phyloP scores from a whole-genome alignment of 2,329 filamentous ascomycete species.

The Neospermospora avenae region DNA sequence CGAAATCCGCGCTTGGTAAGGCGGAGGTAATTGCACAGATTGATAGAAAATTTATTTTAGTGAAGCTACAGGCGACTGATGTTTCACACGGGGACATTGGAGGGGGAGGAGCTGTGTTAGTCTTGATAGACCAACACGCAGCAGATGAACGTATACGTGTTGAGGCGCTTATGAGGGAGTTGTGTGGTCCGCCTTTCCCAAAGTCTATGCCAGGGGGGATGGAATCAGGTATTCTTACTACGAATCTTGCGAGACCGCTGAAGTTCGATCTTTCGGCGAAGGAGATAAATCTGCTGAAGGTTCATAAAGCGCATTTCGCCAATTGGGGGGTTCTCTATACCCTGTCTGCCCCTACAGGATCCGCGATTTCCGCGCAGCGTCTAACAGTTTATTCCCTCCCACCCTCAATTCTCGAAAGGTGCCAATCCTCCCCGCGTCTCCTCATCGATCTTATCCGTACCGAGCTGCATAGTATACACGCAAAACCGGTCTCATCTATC shows the following conservation, averaged over 20 bases:
- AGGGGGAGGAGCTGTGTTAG: slow-evolving; percentile 45
- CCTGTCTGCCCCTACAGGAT: neutral
- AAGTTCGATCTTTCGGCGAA: slow-evolving; percentile 59
- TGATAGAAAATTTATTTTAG: slow-evolving; percentile 84
- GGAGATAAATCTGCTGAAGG: slow-evolving; percentile 59
- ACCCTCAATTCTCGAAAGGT: slow-evolving; percentile 70
- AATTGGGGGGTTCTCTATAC: slow-evolving; percentile 67
- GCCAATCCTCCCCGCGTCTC: slow-evolving; percentile 66
- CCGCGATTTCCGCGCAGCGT: slow-evolving; percentile 2
- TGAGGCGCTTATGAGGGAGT: slow-evolving; percentile 64
- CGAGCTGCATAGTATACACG: slow-evolving; percentile 63
- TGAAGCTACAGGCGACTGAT: slow-evolving; percentile 40
- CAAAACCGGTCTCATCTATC: slow-evolving; percentile 1
- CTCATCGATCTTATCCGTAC: slow-evolving; percentile 70
- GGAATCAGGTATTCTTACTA: slow-evolving; percentile 32
- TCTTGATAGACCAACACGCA: slow-evolving; percentile 90
- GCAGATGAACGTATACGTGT: slow-evolving; percentile 85
- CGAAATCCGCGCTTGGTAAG: slow-evolving; percentile 54
- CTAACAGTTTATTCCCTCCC: slow-evolving; percentile 62
- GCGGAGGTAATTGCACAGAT: slow-evolving; percentile 77
- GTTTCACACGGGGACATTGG: neutral
- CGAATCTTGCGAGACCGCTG: slow-evolving; percentile 50
- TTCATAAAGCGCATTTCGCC: slow-evolving; percentile 54
- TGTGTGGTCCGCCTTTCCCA: slow-evolving; percentile 41
- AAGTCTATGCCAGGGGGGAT: neutral